Evolutionary conservation across 345 rosid species (phyloP), one percentile per base, ranked within the genome.

Genomic region (Turritis glabra): DNA sequence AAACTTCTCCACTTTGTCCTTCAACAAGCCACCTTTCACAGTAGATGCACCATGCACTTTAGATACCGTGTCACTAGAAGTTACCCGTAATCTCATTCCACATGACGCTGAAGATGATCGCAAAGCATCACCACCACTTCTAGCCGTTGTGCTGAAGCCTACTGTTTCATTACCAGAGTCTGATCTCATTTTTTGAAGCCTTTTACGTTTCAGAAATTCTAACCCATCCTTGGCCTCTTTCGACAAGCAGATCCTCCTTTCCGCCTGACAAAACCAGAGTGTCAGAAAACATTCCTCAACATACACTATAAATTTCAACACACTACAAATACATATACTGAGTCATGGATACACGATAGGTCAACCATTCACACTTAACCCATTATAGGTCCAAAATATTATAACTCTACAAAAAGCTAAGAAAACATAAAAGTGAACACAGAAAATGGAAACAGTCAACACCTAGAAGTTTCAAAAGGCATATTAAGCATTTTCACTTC

Each of bases 71-170:
- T 84, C 81, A 77, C 84, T 80, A 46, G 55, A 51, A 75, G 80
- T 80, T 46, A 89, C 80, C 23, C 84, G 84, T 79, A 92, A 75
- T 64, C 97, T 84, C 74, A 88, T 80, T 60, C 99, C 96, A 80
- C 89, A 92, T 12, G 97, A 83, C 13, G 93, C 84, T 43, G 99
- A 65, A 43, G 69, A 27, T 40, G 81, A 85, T 75, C 91, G 84
- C 79, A 89, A 79, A 50, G 91, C 86, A 84, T 92, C 98, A 59
- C 97, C 96, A 52, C 93, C 96, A 63, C 95, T 92, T 82, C 97
- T 86, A 78, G 84, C 83, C 87, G 87, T 77, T 74, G 79, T 74
- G 27, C 78, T 83, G 53, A 79, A 32, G 69, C 84, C 80, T 55
- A 68, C 69, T 50, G 86, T 72, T 80, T 81, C 81, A 72, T 77